Base-by-base conservation (phyloP, 2,329 filamentous ascomycete genomes). In the Emericellopsis atlantica region DNA sequence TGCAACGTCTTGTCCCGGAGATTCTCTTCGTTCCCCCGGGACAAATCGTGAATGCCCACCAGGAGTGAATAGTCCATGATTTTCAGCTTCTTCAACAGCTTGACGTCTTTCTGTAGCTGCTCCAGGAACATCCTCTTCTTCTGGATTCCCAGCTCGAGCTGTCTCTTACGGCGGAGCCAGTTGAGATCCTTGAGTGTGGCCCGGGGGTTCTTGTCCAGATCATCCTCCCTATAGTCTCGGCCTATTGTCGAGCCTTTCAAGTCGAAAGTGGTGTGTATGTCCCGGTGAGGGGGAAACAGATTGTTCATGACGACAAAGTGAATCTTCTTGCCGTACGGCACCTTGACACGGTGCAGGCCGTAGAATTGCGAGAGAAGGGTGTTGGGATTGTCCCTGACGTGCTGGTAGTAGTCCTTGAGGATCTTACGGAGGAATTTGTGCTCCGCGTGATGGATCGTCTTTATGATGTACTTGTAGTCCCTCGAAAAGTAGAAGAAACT, bases 271-370 rank as follows among this genome's bases (percentile, higher is more conserved):
- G 87, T 80, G 64, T 98, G 92, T 45, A 98, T 96, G 59, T 98
- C 92, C 50, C 90, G 79, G 64, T 98, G 92, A 6, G 92, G 90
- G 11, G 92, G 92, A 55, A 98, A 98, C 14, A 98, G 74, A 60
- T 98, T 98, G 69, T 98, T 98, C 92, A 98, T 98, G 57, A 98
- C 89, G 45, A 98, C 92, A 52, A 98, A 98, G 62, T 98, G 92
- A 42, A 96, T 95, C 66, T 98, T 98, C 56, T 90, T 83, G 46
- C 92, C 92, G 57, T 95, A 96, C 0, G 90, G 88, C 69, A 95
- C 93, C 72, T 98, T 98, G 53, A 98, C 92, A 45, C 92, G 81
- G 62, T 98, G 92, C 15, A 98, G 71, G 38, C 92, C 92, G 56
- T 96, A 98, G 57, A 98, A 98, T 55, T 98, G 92, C 16, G 90